Percentiles rank a stretch among this genome's conserved stretches.
Evolutionary conservation across 78 protist genomes (phyloP).

Genomic region (Cavenderia fasciculata): DNA sequence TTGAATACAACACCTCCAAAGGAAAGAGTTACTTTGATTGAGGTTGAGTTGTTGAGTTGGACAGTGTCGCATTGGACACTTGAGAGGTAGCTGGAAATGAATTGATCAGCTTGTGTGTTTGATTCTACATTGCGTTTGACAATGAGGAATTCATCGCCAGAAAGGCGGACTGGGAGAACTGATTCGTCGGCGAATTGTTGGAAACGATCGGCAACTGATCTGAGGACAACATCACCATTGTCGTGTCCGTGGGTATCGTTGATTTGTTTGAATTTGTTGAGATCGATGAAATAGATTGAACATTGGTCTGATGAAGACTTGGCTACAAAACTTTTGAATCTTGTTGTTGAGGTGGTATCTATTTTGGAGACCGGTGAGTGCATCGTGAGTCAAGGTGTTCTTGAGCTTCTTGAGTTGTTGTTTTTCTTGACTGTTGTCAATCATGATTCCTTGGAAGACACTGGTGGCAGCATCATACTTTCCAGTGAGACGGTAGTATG

Average conservation of each 20-base stretch:
- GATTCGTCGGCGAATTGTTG: background rate
- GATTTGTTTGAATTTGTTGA: conserved; percentile 25
- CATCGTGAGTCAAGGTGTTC: conserved; percentile 9
- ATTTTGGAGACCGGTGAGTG: conserved; percentile 31
- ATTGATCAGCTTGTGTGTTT: conserved; percentile 3
- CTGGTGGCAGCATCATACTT: background rate
- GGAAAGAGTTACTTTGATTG: too few species aligned
- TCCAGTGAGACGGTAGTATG: conserved; percentile 17
- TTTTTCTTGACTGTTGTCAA: conserved; percentile 14
- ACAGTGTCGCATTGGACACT: too few species aligned
- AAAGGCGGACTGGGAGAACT: conserved; percentile 29
- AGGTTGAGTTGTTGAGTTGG: too few species aligned
- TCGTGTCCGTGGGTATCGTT: conserved; percentile 47
- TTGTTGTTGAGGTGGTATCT: conserved; percentile 11
- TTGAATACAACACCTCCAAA: conserved; percentile 46
- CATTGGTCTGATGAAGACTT: conserved; percentile 14
- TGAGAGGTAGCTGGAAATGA: background rate
- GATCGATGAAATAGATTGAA: conserved; percentile 10
- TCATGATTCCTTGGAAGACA: background rate
- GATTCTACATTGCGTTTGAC: conserved; percentile 11
- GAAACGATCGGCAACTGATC: conserved; percentile 14
- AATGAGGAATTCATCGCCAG: conserved; percentile 49
- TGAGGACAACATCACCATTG: conserved; percentile 21
- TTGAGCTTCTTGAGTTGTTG: conserved; percentile 14
- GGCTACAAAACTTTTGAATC: conserved; percentile 37